Evolutionary conservation across 805 yeast species (phyloP), one percentile per base, ranked within the genome.

Genomic region (Lipomyces yamadae): DNA sequence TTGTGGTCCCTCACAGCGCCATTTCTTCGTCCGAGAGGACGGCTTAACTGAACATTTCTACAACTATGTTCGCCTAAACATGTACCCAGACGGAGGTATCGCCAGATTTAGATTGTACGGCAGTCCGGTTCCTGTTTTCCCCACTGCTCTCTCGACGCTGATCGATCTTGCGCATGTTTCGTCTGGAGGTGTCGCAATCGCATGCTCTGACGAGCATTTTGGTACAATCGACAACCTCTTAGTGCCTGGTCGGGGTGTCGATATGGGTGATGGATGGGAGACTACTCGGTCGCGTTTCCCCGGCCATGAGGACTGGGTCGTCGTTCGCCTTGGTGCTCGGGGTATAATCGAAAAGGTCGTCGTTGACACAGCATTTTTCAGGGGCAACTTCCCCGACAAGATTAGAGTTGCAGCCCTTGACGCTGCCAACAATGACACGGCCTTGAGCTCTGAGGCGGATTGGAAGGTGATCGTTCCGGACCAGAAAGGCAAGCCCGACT

Each of bases 201-300:
- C 86, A 11, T 86, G 85, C 73, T 89, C 96, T 1, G 97, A 95
- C 80, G 97, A 94, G 80, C 98, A 93, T 79, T 94, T 94, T 75
- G 96, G 97, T 50, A 85, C 94, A 56, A 96, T 93, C 50, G 96
- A 91, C 77, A 94, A 94, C 80, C 81, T 94, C 69, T 80, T 94
- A 65, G 81, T 94, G 63, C 98, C 98, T 1, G 98, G 98, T 15
- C 86, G 98, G 68, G 99, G 99, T 61, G 85, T 84, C 73, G 97
- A 94, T 78, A 94, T 94, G 98, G 86, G 95, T 60, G 98, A 95
- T 76, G 99, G 99, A 13, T 94, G 99, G 99, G 99, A 94, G 77
- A 94, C 99, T 32, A 86, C 85, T 73, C 86, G 99, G 77, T 92
- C 97, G 1, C 85, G 98, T 76, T 82, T 80, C 11, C 85, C 87